A percentile compares a stretch with the other conserved stretches of the same genome.
Conservation (phyloP, 1,139 yeast species). For the Kluyveromyces sp. region DNA sequence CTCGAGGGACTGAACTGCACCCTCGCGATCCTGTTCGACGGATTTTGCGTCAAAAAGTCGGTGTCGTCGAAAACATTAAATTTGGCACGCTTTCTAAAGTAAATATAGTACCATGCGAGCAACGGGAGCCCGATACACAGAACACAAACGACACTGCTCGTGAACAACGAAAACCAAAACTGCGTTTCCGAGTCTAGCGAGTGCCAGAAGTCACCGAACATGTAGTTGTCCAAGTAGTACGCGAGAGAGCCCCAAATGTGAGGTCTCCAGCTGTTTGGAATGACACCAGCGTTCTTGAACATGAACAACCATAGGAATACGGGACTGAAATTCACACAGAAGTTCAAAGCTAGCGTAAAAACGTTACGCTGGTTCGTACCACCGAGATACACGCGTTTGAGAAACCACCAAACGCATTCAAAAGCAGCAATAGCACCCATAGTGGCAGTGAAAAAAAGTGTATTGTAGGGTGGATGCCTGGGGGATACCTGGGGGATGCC, state of each 20-base stretch:
- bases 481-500: too few relatives aligned
- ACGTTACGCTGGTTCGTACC: conserved; percentile 35
- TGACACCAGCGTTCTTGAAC: conserved; percentile 53
- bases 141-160: conserved; percentile 8
- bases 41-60: conserved; percentile 10
- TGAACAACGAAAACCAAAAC: conserved; percentile 7
- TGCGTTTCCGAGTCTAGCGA: conserved; percentile 18
- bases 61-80: conserved; percentile 22
- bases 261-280: conserved; percentile 52
- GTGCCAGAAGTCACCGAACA: conserved; percentile 28
- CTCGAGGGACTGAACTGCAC: conserved; percentile 17
- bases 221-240: conserved; percentile 21
- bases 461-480: too few relatives aligned
- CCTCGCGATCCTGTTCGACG: background rate
- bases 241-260: conserved; percentile 35
- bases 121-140: conserved; percentile 17
- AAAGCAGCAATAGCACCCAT: too few relatives aligned
- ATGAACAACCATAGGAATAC: conserved; percentile 50
- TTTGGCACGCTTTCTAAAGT: conserved; percentile 15
- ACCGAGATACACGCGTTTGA: conserved; percentile 16
- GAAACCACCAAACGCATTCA: conserved; percentile 4
- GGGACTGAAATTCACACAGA: conserved; percentile 45
- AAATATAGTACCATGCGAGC: conserved; percentile 20
- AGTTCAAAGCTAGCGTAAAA: conserved; percentile 36
- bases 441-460: too few relatives aligned